Evolutionary conservation across 1,139 yeast species (phyloP).

Genomic region (Candida labiduridarum): DNA sequence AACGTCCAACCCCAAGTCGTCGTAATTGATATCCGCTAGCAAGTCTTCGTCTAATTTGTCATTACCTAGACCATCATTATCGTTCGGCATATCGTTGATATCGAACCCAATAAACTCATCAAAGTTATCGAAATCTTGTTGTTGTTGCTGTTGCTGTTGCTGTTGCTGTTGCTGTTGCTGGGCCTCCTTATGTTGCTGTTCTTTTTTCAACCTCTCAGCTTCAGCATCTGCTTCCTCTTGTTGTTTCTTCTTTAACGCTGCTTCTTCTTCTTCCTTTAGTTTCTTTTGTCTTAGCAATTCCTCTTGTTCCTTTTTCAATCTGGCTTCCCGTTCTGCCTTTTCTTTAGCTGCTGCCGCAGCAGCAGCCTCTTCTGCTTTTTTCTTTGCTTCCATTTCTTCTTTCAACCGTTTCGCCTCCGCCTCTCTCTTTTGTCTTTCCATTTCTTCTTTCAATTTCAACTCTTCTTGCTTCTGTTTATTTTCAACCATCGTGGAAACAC

Average conservation of each 20-base stretch:
- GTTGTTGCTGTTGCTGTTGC: conserved; percentile 11
- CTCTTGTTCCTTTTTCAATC: conserved; percentile 22
- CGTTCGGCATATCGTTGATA: conserved; percentile 21
- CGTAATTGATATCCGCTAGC: conserved; percentile 37
- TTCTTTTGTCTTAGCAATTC: conserved; percentile 11
- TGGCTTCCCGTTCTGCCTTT: conserved; percentile 21
- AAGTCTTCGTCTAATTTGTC: conserved; percentile 35
- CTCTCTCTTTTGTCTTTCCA: conserved; percentile 36
- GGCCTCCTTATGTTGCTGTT: conserved; percentile 6
- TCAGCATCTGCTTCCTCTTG: conserved; percentile 14
- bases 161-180: conserved; percentile 11
- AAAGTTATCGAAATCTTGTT: conserved; percentile 14
- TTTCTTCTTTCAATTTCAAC: conserved; percentile 41
- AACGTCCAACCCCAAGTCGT: conserved; percentile 15
- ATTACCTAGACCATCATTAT: conserved; percentile 6
- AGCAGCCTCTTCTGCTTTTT: conserved; percentile 21
- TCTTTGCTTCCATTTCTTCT: conserved; percentile 27
- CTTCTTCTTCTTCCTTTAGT: conserved; percentile 12
- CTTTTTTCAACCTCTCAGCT: conserved; percentile 9
- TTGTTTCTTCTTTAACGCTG: conserved; percentile 16
- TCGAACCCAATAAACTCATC: conserved; percentile 17
- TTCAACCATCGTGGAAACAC: conserved; percentile 47
- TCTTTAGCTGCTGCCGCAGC: conserved; percentile 20
- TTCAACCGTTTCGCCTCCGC: conserved; percentile 21
- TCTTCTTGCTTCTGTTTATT: conserved; percentile 48